Base-by-base conservation (phyloP, 139 green algal species). In the Microglena sp. region DNA sequence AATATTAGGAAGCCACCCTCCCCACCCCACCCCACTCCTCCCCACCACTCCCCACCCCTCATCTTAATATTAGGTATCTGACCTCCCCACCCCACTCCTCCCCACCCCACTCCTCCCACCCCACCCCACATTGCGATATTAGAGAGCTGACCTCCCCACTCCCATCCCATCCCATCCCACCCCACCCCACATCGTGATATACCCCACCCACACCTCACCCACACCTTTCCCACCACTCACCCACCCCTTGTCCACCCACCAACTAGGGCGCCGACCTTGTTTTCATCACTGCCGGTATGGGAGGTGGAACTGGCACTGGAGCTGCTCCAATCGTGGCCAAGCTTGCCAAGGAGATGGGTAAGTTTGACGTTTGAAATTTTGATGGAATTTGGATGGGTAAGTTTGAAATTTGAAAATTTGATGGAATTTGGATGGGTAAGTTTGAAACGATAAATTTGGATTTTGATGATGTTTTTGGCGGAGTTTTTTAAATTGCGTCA, bases 281-380 rank as follows among this genome's bases (percentile, higher is more conserved):
- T 4, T 96, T 97, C 71, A 90, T 97, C 62, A 95, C 91, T 7
- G 86, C 90, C 2, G 90, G 90, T 34, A 97, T 97, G 90, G 90
- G 90, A 28, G 90, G 90, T 22, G 90, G 90, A 43, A 97, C 92
- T 18, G 92, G 92, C 45, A 93, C 80, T 27, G 92, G 92, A 5
- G 88, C 92, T 22, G 92, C 92, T 0, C 90, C 92, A 6, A 83
- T 96, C 0, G 89, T 97, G 6, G 92, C 92, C 0, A 63, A 80
- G 21, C 61, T 91, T 24, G 81, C 89, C 6, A 90, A 88, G 60
- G 81, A 88, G 21, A 60, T 77, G 64, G 81, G 76, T 82, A 54
- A 64, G 77, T 64, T 4, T 27, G 31, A 15, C 40, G 15, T 15
- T 50, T 11, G 40, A 50, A 50, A n/a, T n/a, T n/a, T n/a, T n/a